These are phyloP conservation scores for Geotrichum carabidarum DNA, from an alignment of 1,139 yeast species.

Conservation along the genomic window DNA sequence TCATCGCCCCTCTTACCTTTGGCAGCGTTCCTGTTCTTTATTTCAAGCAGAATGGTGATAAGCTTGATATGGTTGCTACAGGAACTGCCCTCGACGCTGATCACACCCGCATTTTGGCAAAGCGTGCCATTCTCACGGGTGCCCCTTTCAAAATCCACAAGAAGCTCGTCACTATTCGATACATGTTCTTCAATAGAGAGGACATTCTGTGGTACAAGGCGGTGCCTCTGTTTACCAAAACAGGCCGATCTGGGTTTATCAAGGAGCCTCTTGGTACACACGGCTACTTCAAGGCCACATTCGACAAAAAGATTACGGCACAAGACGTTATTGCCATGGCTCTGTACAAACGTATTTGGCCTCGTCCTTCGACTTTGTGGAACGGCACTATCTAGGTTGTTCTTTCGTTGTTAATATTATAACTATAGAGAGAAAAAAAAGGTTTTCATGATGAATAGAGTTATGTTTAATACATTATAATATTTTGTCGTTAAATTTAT, in stretches of 20 bases:
- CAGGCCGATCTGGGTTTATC: conserved; percentile 89
- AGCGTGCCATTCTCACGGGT: conserved; percentile 86
- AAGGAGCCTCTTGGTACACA: conserved; percentile 96
- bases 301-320: conserved; percentile 83
- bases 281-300: conserved; percentile 94
- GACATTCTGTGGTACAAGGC: conserved; percentile 90
- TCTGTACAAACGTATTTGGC: conserved; percentile 90
- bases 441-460: neutral
- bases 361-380: conserved; percentile 37
- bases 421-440: neutral
- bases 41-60: conserved; percentile 38
- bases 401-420: neutral
- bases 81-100: conserved; percentile 89
- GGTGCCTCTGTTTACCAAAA: conserved; percentile 85
- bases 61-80: conserved; percentile 71
- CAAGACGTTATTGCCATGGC: conserved; percentile 96
- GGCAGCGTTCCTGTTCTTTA: conserved; percentile 49
- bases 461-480: neutral
- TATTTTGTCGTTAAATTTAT: no score
- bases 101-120: conserved; percentile 76
- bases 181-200: conserved; percentile 92
- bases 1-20: conserved; percentile 84
- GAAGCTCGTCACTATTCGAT: conserved; percentile 83
- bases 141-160: conserved; percentile 94
- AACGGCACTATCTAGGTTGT: conserved; percentile 10